Evolutionary conservation across 768 basidiomycete species (phyloP), one percentile per base, ranked within the genome.

Genomic region (Lanmaoa rubissima): DNA sequence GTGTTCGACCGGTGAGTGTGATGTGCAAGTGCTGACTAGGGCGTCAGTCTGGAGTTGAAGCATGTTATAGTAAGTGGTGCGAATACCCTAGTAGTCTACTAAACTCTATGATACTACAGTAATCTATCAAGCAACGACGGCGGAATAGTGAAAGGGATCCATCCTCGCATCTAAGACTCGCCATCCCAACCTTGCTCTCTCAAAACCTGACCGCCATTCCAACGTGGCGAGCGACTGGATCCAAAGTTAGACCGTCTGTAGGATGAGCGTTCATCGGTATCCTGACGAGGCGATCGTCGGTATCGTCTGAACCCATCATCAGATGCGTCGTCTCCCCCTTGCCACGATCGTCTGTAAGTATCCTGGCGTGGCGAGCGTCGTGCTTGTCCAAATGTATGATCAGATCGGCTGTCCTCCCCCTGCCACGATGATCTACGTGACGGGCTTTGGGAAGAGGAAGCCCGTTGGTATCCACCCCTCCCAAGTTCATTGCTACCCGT

Each of bases 371-470:
- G 43, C 16, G 55, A n/a, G 14, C 47, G 51, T 40, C 38, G 55
- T 35, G 26, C 35, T 36, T 40, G 49, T 51, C 36, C 54, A 16
- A 41, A 54, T 44, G 41, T 13, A 43, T 16, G 42, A 32, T 44
- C 56, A 5, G 38, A 35, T 24, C 21, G 57, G 7, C 17, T 31
- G 2, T 52, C 56, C n/a, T 55, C 55, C 5, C 21, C 56, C 6
- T 39, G 42, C 60, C 66, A 55, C 1, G 65, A 61, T 21, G 54
- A 32, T 48, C 53, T 53, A 10, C 48, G 56, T 5, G 64, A 36
- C 5, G 54, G 44, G 12, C 48, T 54, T 26, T 24, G 38, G 9
- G 36, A 43, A 31, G 62, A 44, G 14, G 54, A 55, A 43, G 64
- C 36, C 7, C 48, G 57, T 32, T 53, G 52, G 19, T 39, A 0